phyloP scores from a whole-genome alignment of 768 basidiomycete species.

The Trametes punicea region DNA sequence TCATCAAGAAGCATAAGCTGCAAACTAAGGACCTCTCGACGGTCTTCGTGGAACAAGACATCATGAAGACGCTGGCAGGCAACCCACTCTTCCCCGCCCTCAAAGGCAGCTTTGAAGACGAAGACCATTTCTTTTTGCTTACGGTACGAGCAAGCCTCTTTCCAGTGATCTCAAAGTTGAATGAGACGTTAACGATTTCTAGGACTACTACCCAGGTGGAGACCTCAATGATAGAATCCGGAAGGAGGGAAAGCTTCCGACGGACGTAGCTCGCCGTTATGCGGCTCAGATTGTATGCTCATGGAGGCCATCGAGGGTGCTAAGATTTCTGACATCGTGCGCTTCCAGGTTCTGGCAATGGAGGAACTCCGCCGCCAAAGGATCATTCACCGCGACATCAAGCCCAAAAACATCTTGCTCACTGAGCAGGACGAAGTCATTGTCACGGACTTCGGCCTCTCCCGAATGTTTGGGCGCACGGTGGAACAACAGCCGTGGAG shows the following conservation, averaged over 20 bases:
- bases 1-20: constrained; percentile 92
- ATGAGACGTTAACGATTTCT: background rate
- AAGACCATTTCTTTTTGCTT: constrained; percentile 11
- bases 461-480: constrained; percentile 23
- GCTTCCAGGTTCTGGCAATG: constrained; percentile 14
- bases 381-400: constrained; percentile 30
- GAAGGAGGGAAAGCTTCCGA: constrained; percentile 6
- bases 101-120: constrained; percentile 17
- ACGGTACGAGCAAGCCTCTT: constrained; percentile 12
- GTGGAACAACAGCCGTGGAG: constrained; percentile 8
- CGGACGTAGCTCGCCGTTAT: constrained; percentile 3
- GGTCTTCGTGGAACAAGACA: constrained; percentile 13
- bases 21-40: constrained; percentile 63
- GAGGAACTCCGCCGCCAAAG: constrained; percentile 1
- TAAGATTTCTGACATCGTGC: too few species aligned
- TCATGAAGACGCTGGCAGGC: constrained; percentile 7
- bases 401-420: constrained; percentile 28
- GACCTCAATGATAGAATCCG: constrained; percentile 6
- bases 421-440: constrained; percentile 15
- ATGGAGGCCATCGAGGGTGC: constrained; percentile 24
- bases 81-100: constrained; percentile 3
- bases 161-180: background rate
- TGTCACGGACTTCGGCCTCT: constrained; percentile 26
- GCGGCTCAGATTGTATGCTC: constrained; percentile 38
- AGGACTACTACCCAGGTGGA: constrained; percentile 13